Conservation (phyloP, 2,329 filamentous ascomycete species). For the Nothopassalora personata region DNA sequence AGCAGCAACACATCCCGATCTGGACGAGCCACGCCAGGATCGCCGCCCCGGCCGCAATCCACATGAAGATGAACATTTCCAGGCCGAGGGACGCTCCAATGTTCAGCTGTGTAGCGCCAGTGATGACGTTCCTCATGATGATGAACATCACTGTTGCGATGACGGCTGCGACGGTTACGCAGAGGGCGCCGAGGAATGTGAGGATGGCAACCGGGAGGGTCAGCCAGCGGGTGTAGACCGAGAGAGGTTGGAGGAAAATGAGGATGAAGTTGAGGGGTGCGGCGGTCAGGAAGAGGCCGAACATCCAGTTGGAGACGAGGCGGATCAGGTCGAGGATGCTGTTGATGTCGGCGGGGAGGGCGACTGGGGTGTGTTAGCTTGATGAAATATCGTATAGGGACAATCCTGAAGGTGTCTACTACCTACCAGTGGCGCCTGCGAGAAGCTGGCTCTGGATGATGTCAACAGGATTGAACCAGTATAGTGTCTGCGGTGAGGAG, state of each 20-base stretch:
- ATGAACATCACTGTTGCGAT: constrained; percentile 80
- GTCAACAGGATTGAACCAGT: constrained; percentile 86
- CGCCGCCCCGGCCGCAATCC: constrained; percentile 66
- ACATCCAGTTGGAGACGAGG: constrained; percentile 78
- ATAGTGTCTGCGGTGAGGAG: constrained; percentile 63
- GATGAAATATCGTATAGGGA: background rate
- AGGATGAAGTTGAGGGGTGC: constrained; percentile 66
- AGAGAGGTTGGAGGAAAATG: constrained; percentile 59
- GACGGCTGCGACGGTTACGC: constrained; percentile 63
- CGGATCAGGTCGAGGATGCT: constrained; percentile 69
- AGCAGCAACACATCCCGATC: constrained; percentile 72
- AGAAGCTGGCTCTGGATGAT: constrained; percentile 77
- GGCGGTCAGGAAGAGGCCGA: constrained; percentile 73
- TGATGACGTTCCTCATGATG: constrained; percentile 73
- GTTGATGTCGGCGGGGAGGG: constrained; percentile 67
- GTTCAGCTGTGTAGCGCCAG: constrained; percentile 65
- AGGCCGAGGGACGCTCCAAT: constrained; percentile 53
- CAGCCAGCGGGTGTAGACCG: constrained; percentile 48
- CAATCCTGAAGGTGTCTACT: background rate
- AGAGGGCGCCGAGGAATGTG: constrained; percentile 60
- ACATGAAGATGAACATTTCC: constrained; percentile 84
- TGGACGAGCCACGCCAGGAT: constrained; percentile 67
- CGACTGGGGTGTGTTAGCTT: constrained; percentile 48
- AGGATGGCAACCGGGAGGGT: constrained; percentile 64
- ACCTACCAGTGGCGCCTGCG: constrained; percentile 67